phyloP scores from a whole-genome alignment of 2,329 filamentous ascomycete species.

The Apiospora kogelbergensis region DNA sequence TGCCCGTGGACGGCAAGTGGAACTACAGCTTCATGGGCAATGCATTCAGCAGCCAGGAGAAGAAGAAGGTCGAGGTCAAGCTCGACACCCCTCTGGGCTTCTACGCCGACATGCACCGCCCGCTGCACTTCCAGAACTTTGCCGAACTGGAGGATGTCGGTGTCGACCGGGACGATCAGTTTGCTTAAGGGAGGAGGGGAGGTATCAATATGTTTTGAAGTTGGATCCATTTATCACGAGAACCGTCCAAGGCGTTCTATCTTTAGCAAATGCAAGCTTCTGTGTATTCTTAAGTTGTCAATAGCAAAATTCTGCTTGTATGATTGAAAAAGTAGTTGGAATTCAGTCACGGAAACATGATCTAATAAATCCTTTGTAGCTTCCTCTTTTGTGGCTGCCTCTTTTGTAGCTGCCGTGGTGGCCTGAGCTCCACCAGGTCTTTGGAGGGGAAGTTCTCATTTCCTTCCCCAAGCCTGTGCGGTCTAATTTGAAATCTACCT shows the following conservation, averaged over 20 bases:
- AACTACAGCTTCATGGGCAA: conserved; percentile 99
- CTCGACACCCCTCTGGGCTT: conserved; percentile 88
- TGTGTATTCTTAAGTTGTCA: not conserved
- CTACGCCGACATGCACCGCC: conserved; percentile 89
- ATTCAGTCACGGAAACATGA: not conserved
- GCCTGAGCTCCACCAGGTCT: not conserved
- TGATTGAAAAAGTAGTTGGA: not conserved
- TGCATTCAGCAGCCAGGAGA: conserved; percentile 83
- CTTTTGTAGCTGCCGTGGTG: not conserved
- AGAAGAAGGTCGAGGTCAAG: conserved; percentile 88
- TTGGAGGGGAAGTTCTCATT: not conserved
- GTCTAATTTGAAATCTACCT: not conserved
- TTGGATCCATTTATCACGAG: not conserved
- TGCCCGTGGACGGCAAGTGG: conserved; percentile 87
- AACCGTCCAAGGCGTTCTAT: not conserved
- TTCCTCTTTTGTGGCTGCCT: too few relatives aligned
- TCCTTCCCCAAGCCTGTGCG: too few relatives aligned
- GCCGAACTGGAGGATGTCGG: conserved; percentile 96
- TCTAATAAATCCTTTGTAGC: not conserved
- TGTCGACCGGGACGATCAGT: conserved; percentile 90
- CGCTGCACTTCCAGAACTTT: conserved; percentile 96
- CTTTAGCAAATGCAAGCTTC: not conserved
- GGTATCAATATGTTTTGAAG: not conserved
- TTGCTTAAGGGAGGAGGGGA: conserved; percentile 63
- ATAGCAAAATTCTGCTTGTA: not conserved